phyloP scores from a whole-genome alignment of 495 filamentous ascomycete species.

The Penicillium lagena region DNA sequence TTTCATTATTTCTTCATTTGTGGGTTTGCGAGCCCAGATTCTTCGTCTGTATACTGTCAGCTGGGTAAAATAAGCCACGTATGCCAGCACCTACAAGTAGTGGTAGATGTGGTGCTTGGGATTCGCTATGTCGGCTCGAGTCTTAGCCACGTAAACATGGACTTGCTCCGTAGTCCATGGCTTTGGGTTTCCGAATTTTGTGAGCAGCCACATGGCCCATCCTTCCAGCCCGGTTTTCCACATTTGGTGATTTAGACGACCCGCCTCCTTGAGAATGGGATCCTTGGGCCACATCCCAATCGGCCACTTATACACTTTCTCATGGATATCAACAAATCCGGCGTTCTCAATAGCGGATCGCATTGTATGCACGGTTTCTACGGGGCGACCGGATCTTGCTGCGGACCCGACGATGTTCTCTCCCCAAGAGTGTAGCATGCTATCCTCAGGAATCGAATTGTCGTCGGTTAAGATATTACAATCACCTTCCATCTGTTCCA shows the following conservation, averaged over 20 bases:
- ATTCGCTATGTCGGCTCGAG: slow-evolving; percentile 3
- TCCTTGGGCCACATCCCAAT: slow-evolving; percentile 9
- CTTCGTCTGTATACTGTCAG: slow-evolving; percentile 1
- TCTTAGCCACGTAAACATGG: slow-evolving; percentile 6
- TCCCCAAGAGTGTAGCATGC: slow-evolving; percentile 11
- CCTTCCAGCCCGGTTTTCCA: slow-evolving; percentile 9
- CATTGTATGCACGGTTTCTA: slow-evolving; percentile 6
- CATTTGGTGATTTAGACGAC: background rate
- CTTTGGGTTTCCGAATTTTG: slow-evolving; percentile 4
- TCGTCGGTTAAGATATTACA: slow-evolving; percentile 33
- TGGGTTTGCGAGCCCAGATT: slow-evolving; percentile 7
- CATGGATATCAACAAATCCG: slow-evolving; percentile 18
- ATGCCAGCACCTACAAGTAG: slow-evolving; percentile 4
- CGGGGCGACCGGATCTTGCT: slow-evolving; percentile 2
- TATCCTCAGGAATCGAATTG: slow-evolving; percentile 20
- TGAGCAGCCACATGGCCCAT: slow-evolving; percentile 8
- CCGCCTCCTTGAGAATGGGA: slow-evolving; percentile 2
- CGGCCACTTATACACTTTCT: slow-evolving; percentile 1
- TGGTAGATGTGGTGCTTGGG: slow-evolving; percentile 7
- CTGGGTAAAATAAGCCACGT: background rate
- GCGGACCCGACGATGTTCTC: slow-evolving; percentile 8
- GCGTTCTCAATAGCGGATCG: slow-evolving; percentile 14
- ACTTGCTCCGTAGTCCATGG: slow-evolving; percentile 11
- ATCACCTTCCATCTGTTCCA: slow-evolving; percentile 44
- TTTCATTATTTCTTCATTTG: background rate